Conservation (phyloP, 352 stramenopile genomes). For the Phytophthora hybrid region DNA sequence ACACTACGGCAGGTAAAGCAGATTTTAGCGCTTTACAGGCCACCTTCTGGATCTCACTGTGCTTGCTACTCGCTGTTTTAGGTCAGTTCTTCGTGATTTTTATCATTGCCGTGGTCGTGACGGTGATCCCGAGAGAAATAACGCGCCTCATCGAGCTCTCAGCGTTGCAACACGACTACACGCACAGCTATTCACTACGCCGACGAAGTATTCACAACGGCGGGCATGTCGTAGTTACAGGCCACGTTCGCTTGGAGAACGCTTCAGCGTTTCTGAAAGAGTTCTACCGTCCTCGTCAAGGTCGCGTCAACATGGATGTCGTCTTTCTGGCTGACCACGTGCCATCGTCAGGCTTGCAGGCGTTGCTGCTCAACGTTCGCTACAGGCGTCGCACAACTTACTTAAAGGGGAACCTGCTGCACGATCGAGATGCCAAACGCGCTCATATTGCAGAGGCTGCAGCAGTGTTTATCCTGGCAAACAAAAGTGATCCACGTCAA, state of each 20-base stretch:
- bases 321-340: slow-evolving; percentile 54
- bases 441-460: slow-evolving; percentile 53
- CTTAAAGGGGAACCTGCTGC: slow-evolving; percentile 62
- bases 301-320: slow-evolving; percentile 72
- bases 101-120: slow-evolving; percentile 68
- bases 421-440: slow-evolving; percentile 60
- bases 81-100: slow-evolving; percentile 69
- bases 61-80: slow-evolving; percentile 17
- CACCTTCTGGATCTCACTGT: not conserved
- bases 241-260: slow-evolving; percentile 54
- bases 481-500: slow-evolving; percentile 43
- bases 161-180: slow-evolving; percentile 54
- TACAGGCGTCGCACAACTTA: slow-evolving; percentile 62
- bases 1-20: slow-evolving; percentile 49
- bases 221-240: slow-evolving; percentile 63
- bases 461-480: slow-evolving; percentile 67
- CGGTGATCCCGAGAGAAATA: slow-evolving; percentile 64
- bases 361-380: slow-evolving; percentile 51
- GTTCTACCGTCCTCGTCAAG: slow-evolving; percentile 66
- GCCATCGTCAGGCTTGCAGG: slow-evolving; percentile 45
- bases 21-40: not conserved
- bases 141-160: slow-evolving; percentile 62
- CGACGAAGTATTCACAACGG: slow-evolving; percentile 49
- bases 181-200: slow-evolving; percentile 58
- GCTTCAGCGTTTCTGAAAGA: slow-evolving; percentile 64